These are phyloP conservation scores for Nothomitra cinnamomea DNA, from an alignment of 2,329 filamentous ascomycete species.

Conservation along the genomic window DNA sequence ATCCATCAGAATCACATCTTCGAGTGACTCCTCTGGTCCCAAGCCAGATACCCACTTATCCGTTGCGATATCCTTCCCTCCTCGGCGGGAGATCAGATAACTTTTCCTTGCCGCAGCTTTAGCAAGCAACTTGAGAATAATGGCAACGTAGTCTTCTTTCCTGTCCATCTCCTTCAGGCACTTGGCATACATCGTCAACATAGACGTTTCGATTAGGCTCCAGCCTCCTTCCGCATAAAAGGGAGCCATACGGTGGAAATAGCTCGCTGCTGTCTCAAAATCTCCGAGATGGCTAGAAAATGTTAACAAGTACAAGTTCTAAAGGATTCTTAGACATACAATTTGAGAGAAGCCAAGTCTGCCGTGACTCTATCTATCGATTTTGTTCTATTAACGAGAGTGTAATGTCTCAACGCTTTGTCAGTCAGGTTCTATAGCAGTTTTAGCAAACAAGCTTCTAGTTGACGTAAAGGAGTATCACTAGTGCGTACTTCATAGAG, in stretches of 20 bases:
- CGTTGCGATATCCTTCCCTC: conserved; percentile 9
- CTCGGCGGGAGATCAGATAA: conserved; percentile 10
- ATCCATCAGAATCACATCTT: conserved; percentile 1
- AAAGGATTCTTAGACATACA: conserved; percentile 20
- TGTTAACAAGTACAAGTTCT: conserved; percentile 6
- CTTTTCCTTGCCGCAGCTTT: conserved; percentile 38
- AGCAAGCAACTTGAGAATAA: conserved; percentile 55
- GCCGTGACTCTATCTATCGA: conserved; percentile 63
- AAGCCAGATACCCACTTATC: conserved; percentile 13
- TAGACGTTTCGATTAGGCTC: conserved; percentile 62
- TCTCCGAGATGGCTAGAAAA: conserved; percentile 42
- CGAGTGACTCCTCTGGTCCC: background rate
- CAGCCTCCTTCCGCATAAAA: conserved; percentile 67
- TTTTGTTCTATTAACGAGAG: conserved; percentile 59
- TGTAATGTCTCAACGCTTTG: conserved; percentile 66
- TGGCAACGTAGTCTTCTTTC: conserved; percentile 62
- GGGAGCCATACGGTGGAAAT: conserved; percentile 61
- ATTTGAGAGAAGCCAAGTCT: conserved; percentile 75
- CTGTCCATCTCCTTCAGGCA: conserved; percentile 64
- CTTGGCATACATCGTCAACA: conserved; percentile 70
- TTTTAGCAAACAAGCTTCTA: background rate
- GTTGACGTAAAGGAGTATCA: background rate
- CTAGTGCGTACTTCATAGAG: conserved; percentile 13
- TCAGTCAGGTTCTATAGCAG: conserved; percentile 54
- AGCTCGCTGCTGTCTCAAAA: conserved; percentile 53